A percentile compares a stretch with the other conserved stretches of the same genome.
Conservation (phyloP, 2,329 filamentous ascomycete species). For the Mariannaea elegans region DNA sequence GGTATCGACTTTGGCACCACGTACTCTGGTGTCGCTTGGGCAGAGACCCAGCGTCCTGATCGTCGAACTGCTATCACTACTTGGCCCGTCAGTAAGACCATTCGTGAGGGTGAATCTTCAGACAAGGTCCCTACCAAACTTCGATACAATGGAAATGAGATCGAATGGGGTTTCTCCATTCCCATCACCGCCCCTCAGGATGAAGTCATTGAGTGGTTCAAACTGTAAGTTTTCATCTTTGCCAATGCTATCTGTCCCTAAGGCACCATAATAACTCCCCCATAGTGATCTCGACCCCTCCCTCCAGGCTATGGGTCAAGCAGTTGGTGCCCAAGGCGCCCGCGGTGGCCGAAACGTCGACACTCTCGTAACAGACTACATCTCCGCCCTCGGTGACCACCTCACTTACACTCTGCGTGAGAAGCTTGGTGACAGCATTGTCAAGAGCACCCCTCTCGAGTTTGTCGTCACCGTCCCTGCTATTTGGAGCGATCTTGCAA, state of each 20-base stretch:
- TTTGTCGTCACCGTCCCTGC: slow-evolving; percentile 65
- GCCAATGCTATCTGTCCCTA: no score
- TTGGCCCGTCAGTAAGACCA: slow-evolving; percentile 52
- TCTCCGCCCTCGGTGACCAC: slow-evolving; percentile 54
- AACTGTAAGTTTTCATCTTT: slow-evolving; percentile 50
- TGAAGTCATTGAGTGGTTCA: slow-evolving; percentile 57
- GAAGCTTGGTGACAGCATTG: slow-evolving; percentile 52
- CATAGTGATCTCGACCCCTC: slow-evolving; percentile 49
- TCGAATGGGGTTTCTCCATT: slow-evolving; percentile 58
- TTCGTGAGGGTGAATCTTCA: slow-evolving; percentile 48
- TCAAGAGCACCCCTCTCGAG: slow-evolving; percentile 54
- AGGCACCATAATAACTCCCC: slow-evolving; percentile 13
- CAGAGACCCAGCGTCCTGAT: slow-evolving; percentile 50
- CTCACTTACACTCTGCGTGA: slow-evolving; percentile 53
- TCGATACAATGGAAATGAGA: slow-evolving; percentile 46
- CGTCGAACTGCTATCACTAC: slow-evolving; percentile 48
- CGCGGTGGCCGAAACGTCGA: slow-evolving; percentile 48
- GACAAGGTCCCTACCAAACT: slow-evolving; percentile 59
- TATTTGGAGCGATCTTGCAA: slow-evolving; percentile 64
- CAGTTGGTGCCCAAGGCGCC: slow-evolving; percentile 36
- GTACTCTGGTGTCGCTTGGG: slow-evolving; percentile 61
- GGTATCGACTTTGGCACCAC: slow-evolving; percentile 65
- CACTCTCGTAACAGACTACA: slow-evolving; percentile 57
- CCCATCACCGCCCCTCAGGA: slow-evolving; percentile 48
- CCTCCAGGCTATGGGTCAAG: slow-evolving; percentile 44